Base-by-base conservation (phyloP, 495 filamentous ascomycete genomes). In the Aspergillus hancockii region DNA sequence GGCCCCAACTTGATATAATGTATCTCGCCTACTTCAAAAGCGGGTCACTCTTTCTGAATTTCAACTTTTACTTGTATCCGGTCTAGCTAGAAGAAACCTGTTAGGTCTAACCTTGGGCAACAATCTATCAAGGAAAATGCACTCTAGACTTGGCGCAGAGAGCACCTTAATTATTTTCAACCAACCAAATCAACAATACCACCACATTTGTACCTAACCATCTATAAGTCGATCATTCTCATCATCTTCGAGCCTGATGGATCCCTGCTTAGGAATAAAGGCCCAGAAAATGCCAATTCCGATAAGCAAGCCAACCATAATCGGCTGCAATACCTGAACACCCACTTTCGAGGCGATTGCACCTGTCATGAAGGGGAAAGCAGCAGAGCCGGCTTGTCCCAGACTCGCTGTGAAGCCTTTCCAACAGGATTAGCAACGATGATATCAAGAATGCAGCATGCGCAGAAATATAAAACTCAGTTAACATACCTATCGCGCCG, bases 301-400 rank as follows among this genome's bases (percentile, higher is more conserved):
- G 0, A 75, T 57, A n/a, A 82, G 67, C 55, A 83, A 62, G 0
- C 66, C 79, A 13, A 79, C 62, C 51, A 83, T 73, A 34, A 83
- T 78, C 1, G 81, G 81, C 47, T 81, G 81, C 57, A 83, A 53
- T 1, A 80, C 79, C 30, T 69, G 63, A 14, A 83, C 78, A 9
- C 81, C 78, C 0, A 70, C 69, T 18, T 65, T 67, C 14, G 76
- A 69, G 23, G 77, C 79, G 41, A 83, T 71, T 3, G 80, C 56
- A 18, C 81, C 81, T 0, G 80, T 82, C 21, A 82, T 62, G 43
- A 78, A 78, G 2, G 81, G 81, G 59, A 82, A 83, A 0, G 79
- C 59, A 5, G 78, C 78, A 13, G 76, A 78, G 7, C 81, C 81
- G 16, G 75, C 72, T 61, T 81, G 79, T 6, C 75, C 80, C 30